Conservation (phyloP, 2,329 filamentous ascomycete species). For the Aureobasidium mangrovei region DNA sequence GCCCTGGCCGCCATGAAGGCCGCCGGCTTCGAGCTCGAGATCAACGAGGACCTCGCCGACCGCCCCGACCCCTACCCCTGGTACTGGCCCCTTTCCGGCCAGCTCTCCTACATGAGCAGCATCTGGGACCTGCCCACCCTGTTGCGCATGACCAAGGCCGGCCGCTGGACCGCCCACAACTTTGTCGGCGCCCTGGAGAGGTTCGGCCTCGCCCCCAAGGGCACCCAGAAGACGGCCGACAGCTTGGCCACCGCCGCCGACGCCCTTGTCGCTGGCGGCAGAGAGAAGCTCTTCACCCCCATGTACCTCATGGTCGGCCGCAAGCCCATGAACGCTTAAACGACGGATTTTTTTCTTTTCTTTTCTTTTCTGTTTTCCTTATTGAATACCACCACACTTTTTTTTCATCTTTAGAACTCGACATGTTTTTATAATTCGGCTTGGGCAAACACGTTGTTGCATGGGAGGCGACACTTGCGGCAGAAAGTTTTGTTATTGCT, state of each 20-base stretch:
- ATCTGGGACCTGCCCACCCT: conserved; percentile 74
- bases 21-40: conserved; percentile 75
- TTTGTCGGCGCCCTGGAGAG: conserved; percentile 70
- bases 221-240: conserved; percentile 92
- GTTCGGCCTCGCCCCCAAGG: conserved; percentile 64
- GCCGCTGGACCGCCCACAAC: conserved; percentile 64
- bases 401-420: conserved; percentile 1
- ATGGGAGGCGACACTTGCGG: not conserved
- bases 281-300: conserved; percentile 89
- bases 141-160: conserved; percentile 79
- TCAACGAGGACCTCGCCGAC: conserved; percentile 79
- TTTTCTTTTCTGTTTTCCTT: not conserved
- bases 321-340: conserved; percentile 51
- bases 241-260: conserved; percentile 75
- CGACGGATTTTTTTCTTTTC: not conserved
- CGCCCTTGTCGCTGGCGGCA: conserved; percentile 75
- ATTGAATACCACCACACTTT: conserved; percentile 1
- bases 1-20: conserved; percentile 74
- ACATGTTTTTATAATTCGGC: conserved; percentile 4
- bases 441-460: not conserved
- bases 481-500: no score
- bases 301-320: conserved; percentile 96
- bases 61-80: conserved; percentile 69
- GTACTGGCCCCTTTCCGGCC: conserved; percentile 88
- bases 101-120: conserved; percentile 74